Conservation (phyloP, 495 filamentous ascomycete species). For the Aspergillus heteromorphus region DNA sequence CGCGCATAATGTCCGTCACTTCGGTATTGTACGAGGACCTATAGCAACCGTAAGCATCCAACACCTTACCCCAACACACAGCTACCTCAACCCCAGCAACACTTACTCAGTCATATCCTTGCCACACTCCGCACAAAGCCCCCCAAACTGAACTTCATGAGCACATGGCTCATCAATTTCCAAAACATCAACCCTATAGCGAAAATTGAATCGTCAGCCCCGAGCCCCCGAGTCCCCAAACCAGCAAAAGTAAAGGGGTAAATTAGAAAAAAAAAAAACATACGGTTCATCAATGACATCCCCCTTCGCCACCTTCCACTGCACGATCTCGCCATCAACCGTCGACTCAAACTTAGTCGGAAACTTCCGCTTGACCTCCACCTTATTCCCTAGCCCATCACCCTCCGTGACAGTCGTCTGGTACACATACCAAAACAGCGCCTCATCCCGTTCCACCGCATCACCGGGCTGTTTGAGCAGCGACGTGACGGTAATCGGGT, state of each 20-base stretch:
- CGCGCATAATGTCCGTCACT: constrained; percentile 62
- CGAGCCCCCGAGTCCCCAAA: background rate
- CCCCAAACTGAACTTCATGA: constrained; percentile 85
- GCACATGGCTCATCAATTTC: constrained; percentile 87
- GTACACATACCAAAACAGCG: constrained; percentile 81
- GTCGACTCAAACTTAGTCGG: constrained; percentile 75
- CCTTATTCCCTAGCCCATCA: constrained; percentile 59
- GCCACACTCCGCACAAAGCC: constrained; percentile 86
- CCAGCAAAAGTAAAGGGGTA: background rate
- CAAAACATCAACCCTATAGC: constrained; percentile 50
- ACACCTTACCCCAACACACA: background rate
- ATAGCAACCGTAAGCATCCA: background rate
- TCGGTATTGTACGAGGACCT: constrained; percentile 58
- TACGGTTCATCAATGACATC: constrained; percentile 56
- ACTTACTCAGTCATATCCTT: constrained; percentile 90
- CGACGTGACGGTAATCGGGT: constrained; percentile 90
- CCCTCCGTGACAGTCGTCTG: constrained; percentile 70
- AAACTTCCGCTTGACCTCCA: constrained; percentile 64
- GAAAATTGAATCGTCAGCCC: constrained; percentile 22
- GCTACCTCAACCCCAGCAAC: background rate
- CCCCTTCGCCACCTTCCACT: constrained; percentile 72
- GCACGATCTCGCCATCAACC: constrained; percentile 67
- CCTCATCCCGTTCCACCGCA: constrained; percentile 64
- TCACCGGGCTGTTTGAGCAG: constrained; percentile 73
- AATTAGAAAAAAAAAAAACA: background rate